These are phyloP conservation scores for Colletotrichum sp. DNA, from an alignment of 2,329 filamentous ascomycete genomes.

Conservation along the genomic window DNA sequence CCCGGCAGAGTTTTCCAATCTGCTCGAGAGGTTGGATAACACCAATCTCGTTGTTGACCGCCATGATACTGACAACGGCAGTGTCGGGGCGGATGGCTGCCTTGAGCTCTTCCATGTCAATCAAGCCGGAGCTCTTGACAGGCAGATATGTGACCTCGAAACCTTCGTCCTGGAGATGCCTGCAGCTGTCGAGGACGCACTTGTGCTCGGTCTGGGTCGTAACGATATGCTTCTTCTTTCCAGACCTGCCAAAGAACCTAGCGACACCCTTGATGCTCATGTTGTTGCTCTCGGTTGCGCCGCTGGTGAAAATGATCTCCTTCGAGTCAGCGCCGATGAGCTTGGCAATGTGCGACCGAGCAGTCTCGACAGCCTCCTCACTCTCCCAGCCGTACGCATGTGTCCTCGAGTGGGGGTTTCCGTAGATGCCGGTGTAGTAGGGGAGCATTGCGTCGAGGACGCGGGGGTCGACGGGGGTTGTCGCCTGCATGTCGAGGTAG, in stretches of 20 bases:
- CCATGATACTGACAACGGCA: conserved; percentile 93
- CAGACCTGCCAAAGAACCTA: conserved; percentile 88
- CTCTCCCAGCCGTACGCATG: conserved; percentile 99
- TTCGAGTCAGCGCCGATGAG: conserved; percentile 95
- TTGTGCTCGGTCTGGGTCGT: conserved; percentile 99
- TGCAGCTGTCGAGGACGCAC: conserved; percentile 95
- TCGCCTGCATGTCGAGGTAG: conserved; percentile 98
- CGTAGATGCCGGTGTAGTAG: conserved; percentile 90
- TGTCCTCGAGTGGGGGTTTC: conserved; percentile 95
- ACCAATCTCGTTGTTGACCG: conserved; percentile 99
- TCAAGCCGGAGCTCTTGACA: conserved; percentile 83
- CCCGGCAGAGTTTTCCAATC: conserved; percentile 90
- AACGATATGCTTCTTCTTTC: conserved; percentile 98
- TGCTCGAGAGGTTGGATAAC: conserved; percentile 96
- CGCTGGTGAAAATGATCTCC: conserved; percentile 98
- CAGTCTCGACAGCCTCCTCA: conserved; percentile 89
- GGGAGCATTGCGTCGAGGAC: conserved; percentile 97
- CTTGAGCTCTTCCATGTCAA: conserved; percentile 84
- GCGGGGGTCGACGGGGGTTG: conserved; percentile 91
- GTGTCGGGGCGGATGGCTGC: conserved; percentile 92
- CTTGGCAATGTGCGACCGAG: conserved; percentile 80
- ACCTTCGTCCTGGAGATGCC: conserved; percentile 95
- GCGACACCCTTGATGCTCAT: conserved; percentile 99
- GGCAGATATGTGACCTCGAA: conserved; percentile 97
- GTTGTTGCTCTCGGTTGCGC: conserved; percentile 98